A percentile compares a stretch with the other conserved stretches of the same genome.
Conservation (phyloP, 345 rosid genomes). For the Reutealis trisperma region DNA sequence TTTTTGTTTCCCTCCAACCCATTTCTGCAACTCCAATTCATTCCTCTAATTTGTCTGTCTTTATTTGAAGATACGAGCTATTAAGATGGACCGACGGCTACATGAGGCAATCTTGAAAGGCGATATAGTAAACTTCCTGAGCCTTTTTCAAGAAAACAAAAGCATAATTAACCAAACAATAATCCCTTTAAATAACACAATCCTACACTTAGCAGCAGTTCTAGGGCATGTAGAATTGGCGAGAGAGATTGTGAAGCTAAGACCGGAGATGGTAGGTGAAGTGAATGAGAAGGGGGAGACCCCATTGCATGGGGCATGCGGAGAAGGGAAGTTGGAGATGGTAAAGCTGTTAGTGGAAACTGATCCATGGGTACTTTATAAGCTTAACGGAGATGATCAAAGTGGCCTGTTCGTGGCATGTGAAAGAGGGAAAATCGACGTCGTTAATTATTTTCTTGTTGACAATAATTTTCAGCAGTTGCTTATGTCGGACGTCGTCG, state of each 20-base stretch:
- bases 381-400: conserved; percentile 12
- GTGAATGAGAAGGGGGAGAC: conserved; percentile 45
- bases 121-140: conserved; percentile 15
- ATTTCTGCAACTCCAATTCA: too few species aligned
- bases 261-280: conserved; percentile 36
- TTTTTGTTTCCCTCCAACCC: background rate
- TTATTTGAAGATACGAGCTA: too few species aligned
- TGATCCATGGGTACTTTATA: conserved; percentile 25
- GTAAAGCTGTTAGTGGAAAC: conserved; percentile 35
- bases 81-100: conserved; percentile 35
- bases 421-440: conserved; percentile 34
- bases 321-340: conserved; percentile 41
- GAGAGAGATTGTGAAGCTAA: conserved; percentile 41
- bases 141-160: conserved; percentile 23
- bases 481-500: conserved; percentile 39
- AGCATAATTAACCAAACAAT: conserved; percentile 12
- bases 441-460: conserved; percentile 26
- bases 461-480: conserved; percentile 20
- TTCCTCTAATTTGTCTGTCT: background rate
- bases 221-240: conserved; percentile 46
- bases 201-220: conserved; percentile 45
- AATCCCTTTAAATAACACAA: conserved; percentile 19
- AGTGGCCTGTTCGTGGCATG: conserved; percentile 36
- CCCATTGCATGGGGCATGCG: conserved; percentile 49
- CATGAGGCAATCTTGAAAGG: conserved; percentile 29